phyloP scores from a whole-genome alignment of 1,284 basidiomycete genomes.

The Clitocybe nebularis region DNA sequence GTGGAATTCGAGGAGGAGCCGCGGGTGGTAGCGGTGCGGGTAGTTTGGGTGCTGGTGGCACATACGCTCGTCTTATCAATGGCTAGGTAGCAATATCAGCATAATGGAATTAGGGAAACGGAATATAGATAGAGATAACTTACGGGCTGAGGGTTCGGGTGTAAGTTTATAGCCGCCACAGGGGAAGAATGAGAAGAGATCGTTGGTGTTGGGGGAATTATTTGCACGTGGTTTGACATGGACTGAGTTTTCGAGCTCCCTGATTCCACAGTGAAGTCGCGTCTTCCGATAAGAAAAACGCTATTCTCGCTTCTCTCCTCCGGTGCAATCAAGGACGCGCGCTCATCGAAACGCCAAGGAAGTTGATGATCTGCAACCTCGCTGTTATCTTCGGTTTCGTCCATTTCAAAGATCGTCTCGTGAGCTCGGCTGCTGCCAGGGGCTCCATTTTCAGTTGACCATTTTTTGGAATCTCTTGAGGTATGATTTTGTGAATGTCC shows the following conservation, averaged over 20 bases:
- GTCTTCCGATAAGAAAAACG: slow-evolving; percentile 22
- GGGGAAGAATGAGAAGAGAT: slow-evolving; percentile 4
- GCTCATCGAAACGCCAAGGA: no score
- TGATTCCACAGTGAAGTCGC: slow-evolving; percentile 21
- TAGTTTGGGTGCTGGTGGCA: slow-evolving; percentile 25
- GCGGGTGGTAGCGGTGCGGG: slow-evolving; percentile 26
- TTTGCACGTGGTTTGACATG: slow-evolving; percentile 9
- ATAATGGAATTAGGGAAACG: background rate
- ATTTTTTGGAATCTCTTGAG: slow-evolving; percentile 2
- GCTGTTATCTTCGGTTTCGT: slow-evolving; percentile 11
- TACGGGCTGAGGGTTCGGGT: background rate
- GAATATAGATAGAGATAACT: background rate
- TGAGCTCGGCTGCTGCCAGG: slow-evolving; percentile 1
- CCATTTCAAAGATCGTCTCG: slow-evolving; percentile 12
- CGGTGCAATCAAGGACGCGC: slow-evolving; percentile 12
- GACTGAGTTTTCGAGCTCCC: slow-evolving; percentile 18
- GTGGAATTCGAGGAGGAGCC: slow-evolving; percentile 11
- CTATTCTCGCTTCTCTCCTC: slow-evolving; percentile 11
- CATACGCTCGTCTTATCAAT: slow-evolving; percentile 9
- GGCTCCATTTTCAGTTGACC: slow-evolving; percentile 7
- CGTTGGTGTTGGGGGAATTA: slow-evolving; percentile 15
- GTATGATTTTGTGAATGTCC: slow-evolving; percentile 6
- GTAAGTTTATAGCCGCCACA: background rate
- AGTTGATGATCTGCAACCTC: no score
- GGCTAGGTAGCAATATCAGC: slow-evolving; percentile 4